Evolutionary conservation across 83 land plant species (phyloP).

Genomic region (Isoetes engelmannii): DNA sequence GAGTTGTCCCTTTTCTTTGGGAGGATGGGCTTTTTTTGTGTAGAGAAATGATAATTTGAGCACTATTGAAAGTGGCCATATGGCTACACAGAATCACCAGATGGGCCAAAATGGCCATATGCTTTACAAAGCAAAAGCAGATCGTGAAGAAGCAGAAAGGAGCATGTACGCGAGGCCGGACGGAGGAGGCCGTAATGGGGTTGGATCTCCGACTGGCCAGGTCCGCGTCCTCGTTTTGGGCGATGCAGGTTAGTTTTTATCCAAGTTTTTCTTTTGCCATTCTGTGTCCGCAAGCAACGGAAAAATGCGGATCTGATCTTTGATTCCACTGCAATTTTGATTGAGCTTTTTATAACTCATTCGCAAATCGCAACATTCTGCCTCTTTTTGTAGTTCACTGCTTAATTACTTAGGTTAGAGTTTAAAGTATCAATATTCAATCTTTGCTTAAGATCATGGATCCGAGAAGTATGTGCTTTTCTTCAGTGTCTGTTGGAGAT

Average conservation of each 20-base stretch:
- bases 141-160: too few species aligned
- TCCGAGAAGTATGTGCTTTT: slow-evolving; percentile 22
- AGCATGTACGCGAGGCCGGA: too few species aligned
- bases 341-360: neutral
- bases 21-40: too few species aligned
- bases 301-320: neutral
- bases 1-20: too few species aligned
- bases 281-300: neutral
- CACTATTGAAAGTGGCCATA: too few species aligned
- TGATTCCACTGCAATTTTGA: neutral
- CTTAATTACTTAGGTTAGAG: slow-evolving; percentile 35
- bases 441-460: slow-evolving; percentile 2
- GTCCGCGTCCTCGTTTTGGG: slow-evolving; percentile 24
- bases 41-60: too few species aligned
- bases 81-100: too few species aligned
- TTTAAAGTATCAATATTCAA: neutral
- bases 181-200: too few species aligned
- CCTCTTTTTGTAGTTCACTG: neutral
- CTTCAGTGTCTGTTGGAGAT: slow-evolving; percentile 33
- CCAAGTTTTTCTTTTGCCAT: neutral
- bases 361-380: neutral
- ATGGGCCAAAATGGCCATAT: too few species aligned
- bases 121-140: too few species aligned
- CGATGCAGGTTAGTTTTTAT: slow-evolving; percentile 12
- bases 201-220: slow-evolving; percentile 12